A percentile compares a stretch with the other conserved stretches of the same genome.
phyloP scores from a whole-genome alignment of 2,329 filamentous ascomycete species.

The Aurifilum marmelostoma region DNA sequence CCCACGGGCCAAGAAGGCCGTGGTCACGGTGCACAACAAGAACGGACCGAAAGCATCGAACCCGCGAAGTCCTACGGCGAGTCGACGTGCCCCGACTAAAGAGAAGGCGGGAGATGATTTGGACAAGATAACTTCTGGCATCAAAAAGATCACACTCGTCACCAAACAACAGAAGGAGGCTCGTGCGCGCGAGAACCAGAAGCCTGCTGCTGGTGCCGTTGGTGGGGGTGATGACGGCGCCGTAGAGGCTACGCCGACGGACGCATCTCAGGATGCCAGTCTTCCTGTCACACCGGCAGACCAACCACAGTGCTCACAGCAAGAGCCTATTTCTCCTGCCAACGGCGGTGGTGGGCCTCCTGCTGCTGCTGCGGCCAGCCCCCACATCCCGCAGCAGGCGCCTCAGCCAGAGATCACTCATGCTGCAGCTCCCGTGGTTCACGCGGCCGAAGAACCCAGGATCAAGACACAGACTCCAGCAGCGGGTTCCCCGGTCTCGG shows the following conservation, averaged over 20 bases:
- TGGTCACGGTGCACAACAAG: constrained; percentile 20
- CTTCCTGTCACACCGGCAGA: constrained; percentile 19
- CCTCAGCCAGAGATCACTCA: constrained; percentile 14
- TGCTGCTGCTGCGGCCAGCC: constrained; percentile 6
- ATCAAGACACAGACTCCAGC: constrained; percentile 8
- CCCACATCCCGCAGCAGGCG: constrained; percentile 25
- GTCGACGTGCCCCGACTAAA: constrained; percentile 12
- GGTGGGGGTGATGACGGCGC: constrained; percentile 38
- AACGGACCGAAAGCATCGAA: constrained; percentile 25
- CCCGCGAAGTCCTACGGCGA: constrained; percentile 5
- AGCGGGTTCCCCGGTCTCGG: constrained; percentile 12
- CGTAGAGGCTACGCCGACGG: constrained; percentile 14
- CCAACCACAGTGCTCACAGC: background rate
- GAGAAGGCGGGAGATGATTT: constrained; percentile 45
- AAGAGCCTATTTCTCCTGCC: background rate
- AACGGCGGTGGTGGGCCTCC: constrained; percentile 28
- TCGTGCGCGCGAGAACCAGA: constrained; percentile 49
- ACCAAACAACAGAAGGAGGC: constrained; percentile 63
- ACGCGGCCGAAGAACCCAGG: background rate
- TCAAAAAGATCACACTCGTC: constrained; percentile 65
- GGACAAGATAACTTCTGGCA: constrained; percentile 58
- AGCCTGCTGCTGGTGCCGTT: constrained; percentile 53
- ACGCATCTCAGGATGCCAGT: background rate
- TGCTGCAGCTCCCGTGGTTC: background rate
- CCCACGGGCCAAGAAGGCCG: constrained; percentile 24